These are phyloP conservation scores for Metschnikowia aberdeeniae DNA, from an alignment of 805 yeast genomes.

Conservation along the genomic window DNA sequence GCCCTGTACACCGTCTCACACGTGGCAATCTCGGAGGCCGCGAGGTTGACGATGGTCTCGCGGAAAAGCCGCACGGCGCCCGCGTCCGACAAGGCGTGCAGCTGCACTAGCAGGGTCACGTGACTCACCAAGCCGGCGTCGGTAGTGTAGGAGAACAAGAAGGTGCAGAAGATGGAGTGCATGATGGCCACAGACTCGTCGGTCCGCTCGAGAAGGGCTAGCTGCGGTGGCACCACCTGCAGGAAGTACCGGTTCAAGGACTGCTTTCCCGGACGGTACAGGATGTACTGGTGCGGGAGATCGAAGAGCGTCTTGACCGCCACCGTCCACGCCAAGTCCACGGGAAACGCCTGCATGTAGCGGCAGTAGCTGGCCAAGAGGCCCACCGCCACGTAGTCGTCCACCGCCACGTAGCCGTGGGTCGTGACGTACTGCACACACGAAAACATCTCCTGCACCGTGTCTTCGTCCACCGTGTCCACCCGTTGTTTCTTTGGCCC, in stretches of 20 bases:
- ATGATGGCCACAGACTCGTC: conserved; percentile 1
- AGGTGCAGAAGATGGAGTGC: conserved; percentile 6
- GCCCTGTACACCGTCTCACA: conserved; percentile 49
- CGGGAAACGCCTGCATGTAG: neutral
- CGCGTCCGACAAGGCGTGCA: conserved; percentile 2
- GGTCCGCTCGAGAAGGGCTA: conserved; percentile 5
- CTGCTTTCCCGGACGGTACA: conserved; percentile 29
- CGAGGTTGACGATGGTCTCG: conserved; percentile 27
- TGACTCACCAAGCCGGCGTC: conserved; percentile 1
- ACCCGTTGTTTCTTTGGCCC: neutral
- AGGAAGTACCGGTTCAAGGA: conserved; percentile 23
- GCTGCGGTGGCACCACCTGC: conserved; percentile 20
- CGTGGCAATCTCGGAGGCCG: conserved; percentile 29
- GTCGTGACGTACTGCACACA: conserved; percentile 19
- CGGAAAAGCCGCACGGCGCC: conserved; percentile 19
- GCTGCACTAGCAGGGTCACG: neutral
- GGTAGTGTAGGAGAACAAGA: conserved; percentile 6
- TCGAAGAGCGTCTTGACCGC: conserved; percentile 22
- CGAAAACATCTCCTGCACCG: conserved; percentile 13
- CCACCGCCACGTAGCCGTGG: conserved; percentile 29
- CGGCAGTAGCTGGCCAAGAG: conserved; percentile 22
- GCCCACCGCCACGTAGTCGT: conserved; percentile 26
- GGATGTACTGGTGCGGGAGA: conserved; percentile 21
- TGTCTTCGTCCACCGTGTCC: neutral
- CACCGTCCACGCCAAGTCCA: conserved; percentile 21